Percentiles rank a stretch among this genome's conserved stretches.
These are phyloP conservation scores for Torulaspora franciscae DNA, from an alignment of 805 yeast species.

Conservation along the genomic window DNA sequence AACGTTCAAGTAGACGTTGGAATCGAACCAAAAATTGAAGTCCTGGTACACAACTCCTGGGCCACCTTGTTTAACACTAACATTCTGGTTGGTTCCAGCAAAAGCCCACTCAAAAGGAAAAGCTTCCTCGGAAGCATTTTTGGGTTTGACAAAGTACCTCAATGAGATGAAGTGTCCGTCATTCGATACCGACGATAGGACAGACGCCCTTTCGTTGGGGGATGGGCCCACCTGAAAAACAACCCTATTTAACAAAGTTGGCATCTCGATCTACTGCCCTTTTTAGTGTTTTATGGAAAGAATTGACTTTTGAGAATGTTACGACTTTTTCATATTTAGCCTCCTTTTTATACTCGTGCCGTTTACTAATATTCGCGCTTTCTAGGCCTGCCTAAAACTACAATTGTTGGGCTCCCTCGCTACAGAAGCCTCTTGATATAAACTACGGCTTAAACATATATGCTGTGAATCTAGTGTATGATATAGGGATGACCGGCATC, in stretches of 20 bases:
- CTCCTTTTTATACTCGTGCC: too few relatives aligned
- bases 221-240: constrained; percentile 29
- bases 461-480: not conserved
- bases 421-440: not conserved
- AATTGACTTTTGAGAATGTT: not conserved
- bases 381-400: not conserved
- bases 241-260: constrained; percentile 31
- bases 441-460: not conserved
- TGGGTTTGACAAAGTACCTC: constrained; percentile 36
- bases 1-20: constrained; percentile 27
- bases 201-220: constrained; percentile 31
- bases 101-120: constrained; percentile 57
- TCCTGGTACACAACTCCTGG: constrained; percentile 23
- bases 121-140: constrained; percentile 24
- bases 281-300: not conserved
- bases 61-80: constrained; percentile 35
- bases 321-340: too few relatives aligned
- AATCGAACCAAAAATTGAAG: constrained; percentile 31
- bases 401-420: not conserved
- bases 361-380: too few relatives aligned
- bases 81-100: constrained; percentile 44
- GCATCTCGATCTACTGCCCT: constrained; percentile 23
- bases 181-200: constrained; percentile 30
- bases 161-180: constrained; percentile 37
- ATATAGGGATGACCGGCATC: constrained; percentile 5